Conservation (phyloP, 257 asterid species). For the Solanum clarkiae region DNA sequence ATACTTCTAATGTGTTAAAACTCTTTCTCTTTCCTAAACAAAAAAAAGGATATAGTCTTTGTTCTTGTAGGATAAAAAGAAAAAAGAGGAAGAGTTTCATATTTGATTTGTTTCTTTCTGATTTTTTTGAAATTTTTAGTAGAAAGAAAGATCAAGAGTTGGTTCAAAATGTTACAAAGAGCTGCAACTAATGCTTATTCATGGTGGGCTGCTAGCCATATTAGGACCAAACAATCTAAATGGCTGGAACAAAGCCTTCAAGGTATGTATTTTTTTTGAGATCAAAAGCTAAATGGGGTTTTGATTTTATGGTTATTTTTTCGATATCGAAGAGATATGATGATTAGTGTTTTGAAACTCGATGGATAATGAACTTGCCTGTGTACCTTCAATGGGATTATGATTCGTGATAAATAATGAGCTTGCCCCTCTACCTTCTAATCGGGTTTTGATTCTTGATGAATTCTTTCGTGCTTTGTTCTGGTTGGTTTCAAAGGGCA, state of each 20-base stretch:
- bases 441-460: background rate
- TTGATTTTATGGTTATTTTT: background rate
- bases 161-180: constrained; percentile 25
- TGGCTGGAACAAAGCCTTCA: constrained; percentile 37
- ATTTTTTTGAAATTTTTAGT: background rate
- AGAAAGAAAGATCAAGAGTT: background rate
- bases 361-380: background rate
- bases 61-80: background rate
- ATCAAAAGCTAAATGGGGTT: background rate
- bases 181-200: constrained; percentile 43
- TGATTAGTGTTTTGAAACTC: background rate
- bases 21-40: background rate
- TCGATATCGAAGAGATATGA: background rate
- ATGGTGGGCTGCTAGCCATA: constrained; percentile 42
- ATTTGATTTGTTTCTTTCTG: background rate
- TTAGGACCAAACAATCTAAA: constrained; percentile 37
- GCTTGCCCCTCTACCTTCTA: background rate
- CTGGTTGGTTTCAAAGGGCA: background rate
- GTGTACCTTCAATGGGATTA: background rate
- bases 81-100: background rate
- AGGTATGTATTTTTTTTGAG: constrained; percentile 3
- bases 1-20: background rate
- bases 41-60: background rate
- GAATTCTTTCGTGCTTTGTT: background rate
- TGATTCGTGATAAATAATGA: background rate